phyloP scores from a whole-genome alignment of 1,139 yeast species.

The Suhomyces bribrorum region DNA sequence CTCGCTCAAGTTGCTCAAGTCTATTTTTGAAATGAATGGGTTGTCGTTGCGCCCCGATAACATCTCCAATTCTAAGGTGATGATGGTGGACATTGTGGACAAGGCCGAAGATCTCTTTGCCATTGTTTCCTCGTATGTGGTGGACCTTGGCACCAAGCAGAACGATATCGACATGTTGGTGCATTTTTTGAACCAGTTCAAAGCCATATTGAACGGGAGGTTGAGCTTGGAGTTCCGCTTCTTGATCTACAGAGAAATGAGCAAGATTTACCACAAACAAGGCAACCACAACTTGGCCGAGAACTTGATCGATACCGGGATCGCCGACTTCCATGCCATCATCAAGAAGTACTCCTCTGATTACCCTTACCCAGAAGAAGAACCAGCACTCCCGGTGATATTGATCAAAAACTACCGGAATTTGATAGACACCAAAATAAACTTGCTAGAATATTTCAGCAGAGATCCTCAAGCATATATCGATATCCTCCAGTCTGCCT shows the following conservation, averaged over 20 bases:
- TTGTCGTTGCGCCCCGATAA: constrained; percentile 16
- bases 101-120: constrained; percentile 25
- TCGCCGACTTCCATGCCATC: constrained; percentile 25
- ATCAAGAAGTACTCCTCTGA: constrained; percentile 16
- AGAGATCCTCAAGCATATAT: constrained; percentile 9
- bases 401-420: constrained; percentile 22
- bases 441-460: constrained; percentile 1
- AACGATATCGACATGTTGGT: constrained; percentile 29
- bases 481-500: constrained; percentile 5
- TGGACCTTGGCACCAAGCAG: constrained; percentile 18
- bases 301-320: constrained; percentile 26
- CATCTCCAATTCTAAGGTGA: constrained; percentile 12
- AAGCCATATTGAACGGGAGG: constrained; percentile 22
- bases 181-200: constrained; percentile 32
- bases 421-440: constrained; percentile 21
- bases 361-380: constrained; percentile 21
- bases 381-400: constrained; percentile 22
- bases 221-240: constrained; percentile 29
- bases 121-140: constrained; percentile 28
- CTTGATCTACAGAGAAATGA: constrained; percentile 31
- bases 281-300: constrained; percentile 26
- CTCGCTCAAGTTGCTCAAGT: constrained; percentile 32
- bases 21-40: constrained; percentile 38
- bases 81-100: constrained; percentile 14
- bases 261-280: constrained; percentile 26